Evolutionary conservation across 2,329 filamentous ascomycete species (phyloP).

Genomic region (Calonectria pteridis): DNA sequence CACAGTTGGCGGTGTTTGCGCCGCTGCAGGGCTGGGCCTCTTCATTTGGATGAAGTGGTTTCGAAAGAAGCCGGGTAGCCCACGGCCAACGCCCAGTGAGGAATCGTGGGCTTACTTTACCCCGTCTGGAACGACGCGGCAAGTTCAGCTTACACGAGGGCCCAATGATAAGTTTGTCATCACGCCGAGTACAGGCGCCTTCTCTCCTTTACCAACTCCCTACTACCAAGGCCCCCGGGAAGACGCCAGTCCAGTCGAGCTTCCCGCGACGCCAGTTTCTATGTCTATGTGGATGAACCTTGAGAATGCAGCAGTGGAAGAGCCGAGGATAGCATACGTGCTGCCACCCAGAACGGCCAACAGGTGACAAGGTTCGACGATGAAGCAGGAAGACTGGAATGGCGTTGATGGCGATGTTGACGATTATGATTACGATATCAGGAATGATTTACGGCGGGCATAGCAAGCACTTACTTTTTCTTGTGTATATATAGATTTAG

Average conservation of each 20-base stretch:
- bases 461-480: conserved; percentile 6
- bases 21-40: conserved; percentile 36
- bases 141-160: conserved; percentile 38
- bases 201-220: conserved; percentile 30
- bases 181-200: conserved; percentile 39
- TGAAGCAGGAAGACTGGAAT: conserved; percentile 7
- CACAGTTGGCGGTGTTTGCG: conserved; percentile 42
- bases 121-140: conserved; percentile 32
- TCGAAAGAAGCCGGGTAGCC: conserved; percentile 31
- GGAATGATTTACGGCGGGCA: conserved; percentile 21
- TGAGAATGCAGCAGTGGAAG: conserved; percentile 42
- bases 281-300: conserved; percentile 44
- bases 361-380: background rate
- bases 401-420: conserved; percentile 22
- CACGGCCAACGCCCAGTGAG: background rate
- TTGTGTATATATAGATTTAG: conserved; percentile 11
- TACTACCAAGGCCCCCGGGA: background rate
- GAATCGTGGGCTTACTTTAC: conserved; percentile 39
- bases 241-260: conserved; percentile 37
- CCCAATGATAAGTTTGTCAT: conserved; percentile 43
- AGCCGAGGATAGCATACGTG: conserved; percentile 44
- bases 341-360: conserved; percentile 30
- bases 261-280: conserved; percentile 44
- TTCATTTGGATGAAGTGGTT: conserved; percentile 45
- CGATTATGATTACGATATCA: conserved; percentile 27